Percentiles rank a stretch among this genome's conserved stretches.
Evolutionary conservation across 225 moss, liverwort and hornwort genomes (phyloP).

Genomic region (Thuidium tamariscinum): DNA sequence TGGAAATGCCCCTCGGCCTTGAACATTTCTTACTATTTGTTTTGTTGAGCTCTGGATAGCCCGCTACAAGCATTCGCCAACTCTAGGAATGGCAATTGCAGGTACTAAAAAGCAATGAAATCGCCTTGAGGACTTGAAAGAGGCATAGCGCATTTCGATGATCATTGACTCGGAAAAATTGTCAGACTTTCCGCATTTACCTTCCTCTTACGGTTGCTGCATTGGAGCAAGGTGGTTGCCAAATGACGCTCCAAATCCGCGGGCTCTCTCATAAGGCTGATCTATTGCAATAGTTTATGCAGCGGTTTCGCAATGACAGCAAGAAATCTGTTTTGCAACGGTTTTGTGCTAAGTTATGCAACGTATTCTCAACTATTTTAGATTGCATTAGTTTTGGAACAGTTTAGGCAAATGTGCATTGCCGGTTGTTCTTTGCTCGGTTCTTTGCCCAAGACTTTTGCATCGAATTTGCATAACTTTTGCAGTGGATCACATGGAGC

Average conservation of each 20-base stretch:
- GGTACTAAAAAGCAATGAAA: neutral
- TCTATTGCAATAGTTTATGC: neutral
- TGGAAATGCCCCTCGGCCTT: neutral
- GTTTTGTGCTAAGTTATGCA: neutral
- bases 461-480: neutral
- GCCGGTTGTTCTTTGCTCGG: too few relatives aligned
- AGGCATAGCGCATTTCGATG: neutral
- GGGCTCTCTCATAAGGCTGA: neutral
- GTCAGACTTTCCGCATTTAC: neutral
- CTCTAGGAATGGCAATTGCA: neutral
- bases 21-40: neutral
- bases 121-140: neutral
- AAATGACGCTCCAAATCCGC: neutral
- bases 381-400: neutral
- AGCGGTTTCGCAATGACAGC: neutral
- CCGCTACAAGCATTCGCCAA: neutral
- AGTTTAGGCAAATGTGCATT: neutral
- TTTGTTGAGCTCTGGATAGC: neutral
- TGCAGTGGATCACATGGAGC: neutral
- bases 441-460: neutral
- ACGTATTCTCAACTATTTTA: neutral
- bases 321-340: neutral
- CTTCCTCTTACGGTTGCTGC: neutral
- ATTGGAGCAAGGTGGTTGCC: neutral
- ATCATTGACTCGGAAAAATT: neutral